Evolutionary conservation across 1,139 yeast genomes (phyloP).

Genomic region (Yamadazyma membranifaciens): DNA sequence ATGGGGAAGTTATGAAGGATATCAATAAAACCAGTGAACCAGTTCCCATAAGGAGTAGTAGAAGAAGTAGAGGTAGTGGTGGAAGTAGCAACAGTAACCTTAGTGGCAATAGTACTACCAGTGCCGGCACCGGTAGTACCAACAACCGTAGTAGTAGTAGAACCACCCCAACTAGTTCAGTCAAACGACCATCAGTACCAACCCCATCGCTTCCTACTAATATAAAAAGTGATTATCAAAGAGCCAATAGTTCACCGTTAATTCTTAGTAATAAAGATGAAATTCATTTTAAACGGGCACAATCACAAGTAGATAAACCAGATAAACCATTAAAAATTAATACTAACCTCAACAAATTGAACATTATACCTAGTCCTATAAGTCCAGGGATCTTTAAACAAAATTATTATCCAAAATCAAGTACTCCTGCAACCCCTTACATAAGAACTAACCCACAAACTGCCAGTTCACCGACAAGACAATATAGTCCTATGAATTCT

Average conservation of each 20-base stretch:
- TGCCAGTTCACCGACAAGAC: background rate
- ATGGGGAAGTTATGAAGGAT: constrained; percentile 6
- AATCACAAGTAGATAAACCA: background rate
- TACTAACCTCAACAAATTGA: background rate
- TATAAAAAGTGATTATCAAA: constrained; percentile 1
- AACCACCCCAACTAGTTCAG: background rate
- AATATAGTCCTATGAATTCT: background rate
- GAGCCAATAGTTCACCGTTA: constrained; percentile 6
- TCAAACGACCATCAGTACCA: background rate
- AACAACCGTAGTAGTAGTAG: background rate
- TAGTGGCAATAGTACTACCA: background rate
- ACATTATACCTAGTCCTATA: constrained; percentile 5
- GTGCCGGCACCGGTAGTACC: background rate
- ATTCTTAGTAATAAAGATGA: background rate
- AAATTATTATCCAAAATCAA: background rate
- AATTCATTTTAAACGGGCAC: constrained; percentile 1
- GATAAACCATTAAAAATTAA: background rate
- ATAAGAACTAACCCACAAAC: background rate
- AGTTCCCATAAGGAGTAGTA: constrained; percentile 9
- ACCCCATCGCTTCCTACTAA: background rate
- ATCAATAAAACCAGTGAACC: constrained; percentile 10
- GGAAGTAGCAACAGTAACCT: background rate
- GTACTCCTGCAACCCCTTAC: background rate
- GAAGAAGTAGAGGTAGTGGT: constrained; percentile 4
- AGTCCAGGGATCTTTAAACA: constrained; percentile 6